A percentile compares a stretch with the other conserved stretches of the same genome.
phyloP scores from a whole-genome alignment of 345 rosid genomes.

The Hevea brasiliensis region DNA sequence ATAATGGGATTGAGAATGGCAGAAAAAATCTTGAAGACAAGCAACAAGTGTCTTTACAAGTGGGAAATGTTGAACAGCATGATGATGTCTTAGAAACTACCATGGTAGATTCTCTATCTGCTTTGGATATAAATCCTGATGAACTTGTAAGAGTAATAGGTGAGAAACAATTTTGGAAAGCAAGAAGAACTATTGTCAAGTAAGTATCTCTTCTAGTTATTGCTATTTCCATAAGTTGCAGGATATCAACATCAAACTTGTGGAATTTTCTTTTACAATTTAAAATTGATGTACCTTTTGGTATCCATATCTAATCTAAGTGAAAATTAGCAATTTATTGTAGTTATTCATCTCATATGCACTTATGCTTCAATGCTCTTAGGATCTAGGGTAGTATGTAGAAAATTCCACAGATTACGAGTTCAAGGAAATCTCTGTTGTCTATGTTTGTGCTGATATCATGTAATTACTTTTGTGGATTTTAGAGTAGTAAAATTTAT shows the following conservation, averaged over 20 bases:
- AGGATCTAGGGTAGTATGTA: neutral
- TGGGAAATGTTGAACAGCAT: conserved; percentile 12
- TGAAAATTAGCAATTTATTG: neutral
- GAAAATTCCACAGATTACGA: neutral
- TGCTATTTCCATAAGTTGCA: conserved; percentile 1
- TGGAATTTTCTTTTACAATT: neutral
- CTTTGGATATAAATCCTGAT: conserved; percentile 49
- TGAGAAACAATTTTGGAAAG: conserved; percentile 67
- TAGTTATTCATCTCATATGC: neutral
- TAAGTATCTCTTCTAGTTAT: conserved; percentile 38
- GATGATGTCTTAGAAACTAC: conserved; percentile 32
- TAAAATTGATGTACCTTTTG: neutral
- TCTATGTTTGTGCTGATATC: neutral
- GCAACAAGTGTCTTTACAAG: conserved; percentile 10
- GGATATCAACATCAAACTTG: conserved; percentile 1
- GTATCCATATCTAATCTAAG: neutral
- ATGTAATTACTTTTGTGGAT: neutral
- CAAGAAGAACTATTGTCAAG: conserved; percentile 66
- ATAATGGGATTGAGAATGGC: conserved; percentile 30
- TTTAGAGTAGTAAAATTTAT: neutral
- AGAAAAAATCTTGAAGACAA: conserved; percentile 18
- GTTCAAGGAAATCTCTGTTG: neutral
- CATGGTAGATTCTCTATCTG: conserved; percentile 40
- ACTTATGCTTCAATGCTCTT: neutral
- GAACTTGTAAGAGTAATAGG: conserved; percentile 64